A percentile compares a stretch with the other conserved stretches of the same genome.
phyloP scores from a whole-genome alignment of 148 eudicot genomes.

The Heliamphora exappendiculata region DNA sequence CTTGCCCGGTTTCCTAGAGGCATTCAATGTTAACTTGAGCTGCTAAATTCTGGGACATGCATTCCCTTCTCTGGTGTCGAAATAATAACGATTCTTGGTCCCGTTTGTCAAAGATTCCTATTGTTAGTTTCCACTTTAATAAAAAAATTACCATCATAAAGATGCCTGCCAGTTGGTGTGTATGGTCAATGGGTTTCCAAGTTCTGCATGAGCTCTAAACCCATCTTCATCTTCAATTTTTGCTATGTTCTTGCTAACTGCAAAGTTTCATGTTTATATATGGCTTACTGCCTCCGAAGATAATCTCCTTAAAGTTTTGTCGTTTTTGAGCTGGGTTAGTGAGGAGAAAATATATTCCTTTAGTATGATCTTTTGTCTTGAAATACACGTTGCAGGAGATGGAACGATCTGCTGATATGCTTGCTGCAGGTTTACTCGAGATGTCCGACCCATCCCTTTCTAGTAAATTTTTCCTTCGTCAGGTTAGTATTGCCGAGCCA shows the following conservation, averaged over 20 bases:
- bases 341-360: background rate
- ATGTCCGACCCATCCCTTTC: conserved; percentile 93
- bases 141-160: background rate
- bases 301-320: background rate
- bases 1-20: background rate
- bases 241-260: conserved; percentile 8
- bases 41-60: too few species aligned
- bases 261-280: background rate
- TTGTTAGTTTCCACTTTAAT: too few species aligned
- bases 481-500: conserved; percentile 42
- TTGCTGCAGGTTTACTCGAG: conserved; percentile 95
- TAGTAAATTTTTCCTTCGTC: conserved; percentile 82
- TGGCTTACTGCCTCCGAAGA: background rate
- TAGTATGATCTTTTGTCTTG: background rate
- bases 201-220: conserved; percentile 9
- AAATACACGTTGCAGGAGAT: conserved; percentile 61
- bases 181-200: background rate
- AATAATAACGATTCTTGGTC: too few species aligned
- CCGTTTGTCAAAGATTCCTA: too few species aligned
- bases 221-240: background rate
- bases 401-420: conserved; percentile 98
- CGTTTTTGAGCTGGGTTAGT: background rate
- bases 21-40: background rate
- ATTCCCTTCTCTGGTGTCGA: too few species aligned
- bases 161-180: background rate